Conservation (phyloP, 768 basidiomycete genomes). For the Boletus patriciae region DNA sequence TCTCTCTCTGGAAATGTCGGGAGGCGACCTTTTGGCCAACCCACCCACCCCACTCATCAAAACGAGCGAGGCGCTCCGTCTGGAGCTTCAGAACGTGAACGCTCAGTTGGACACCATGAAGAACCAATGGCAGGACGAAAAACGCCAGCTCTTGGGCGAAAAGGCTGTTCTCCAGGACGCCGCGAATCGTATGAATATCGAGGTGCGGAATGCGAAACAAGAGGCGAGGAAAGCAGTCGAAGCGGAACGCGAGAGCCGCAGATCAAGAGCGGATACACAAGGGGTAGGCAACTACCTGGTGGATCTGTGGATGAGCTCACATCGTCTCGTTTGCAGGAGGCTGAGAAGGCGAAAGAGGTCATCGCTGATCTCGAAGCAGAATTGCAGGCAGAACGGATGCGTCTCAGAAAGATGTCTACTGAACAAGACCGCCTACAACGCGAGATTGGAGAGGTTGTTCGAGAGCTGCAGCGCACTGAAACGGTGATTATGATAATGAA, state of each 20-base stretch:
- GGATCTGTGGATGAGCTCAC: constrained; percentile 3
- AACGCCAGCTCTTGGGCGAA: constrained; percentile 60
- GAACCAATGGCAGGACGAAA: constrained; percentile 70
- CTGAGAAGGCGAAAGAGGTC: constrained; percentile 61
- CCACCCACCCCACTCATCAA: constrained; percentile 69
- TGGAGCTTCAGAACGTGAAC: constrained; percentile 62
- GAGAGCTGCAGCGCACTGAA: constrained; percentile 70
- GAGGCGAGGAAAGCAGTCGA: constrained; percentile 56
- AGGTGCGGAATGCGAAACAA: constrained; percentile 59
- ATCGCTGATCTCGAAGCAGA: constrained; percentile 71
- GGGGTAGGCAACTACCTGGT: constrained; percentile 40
- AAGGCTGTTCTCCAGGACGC: constrained; percentile 72
- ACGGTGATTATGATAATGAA: constrained; percentile 42
- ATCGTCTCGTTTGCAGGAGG: constrained; percentile 48
- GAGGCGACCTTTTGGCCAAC: constrained; percentile 48
- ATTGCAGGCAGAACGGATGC: constrained; percentile 67
- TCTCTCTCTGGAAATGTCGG: constrained; percentile 46
- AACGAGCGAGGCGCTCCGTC: constrained; percentile 62
- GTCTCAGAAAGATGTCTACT: constrained; percentile 57
- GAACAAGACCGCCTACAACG: constrained; percentile 64
- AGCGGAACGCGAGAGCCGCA: constrained; percentile 50
- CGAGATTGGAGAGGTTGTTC: constrained; percentile 62
- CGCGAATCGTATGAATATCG: constrained; percentile 60
- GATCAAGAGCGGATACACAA: constrained; percentile 51
- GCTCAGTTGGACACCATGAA: constrained; percentile 62